Evolutionary conservation across 2,329 filamentous ascomycete genomes (phyloP), one percentile per base, ranked within the genome.

Genomic region (Pyrenophora teres): DNA sequence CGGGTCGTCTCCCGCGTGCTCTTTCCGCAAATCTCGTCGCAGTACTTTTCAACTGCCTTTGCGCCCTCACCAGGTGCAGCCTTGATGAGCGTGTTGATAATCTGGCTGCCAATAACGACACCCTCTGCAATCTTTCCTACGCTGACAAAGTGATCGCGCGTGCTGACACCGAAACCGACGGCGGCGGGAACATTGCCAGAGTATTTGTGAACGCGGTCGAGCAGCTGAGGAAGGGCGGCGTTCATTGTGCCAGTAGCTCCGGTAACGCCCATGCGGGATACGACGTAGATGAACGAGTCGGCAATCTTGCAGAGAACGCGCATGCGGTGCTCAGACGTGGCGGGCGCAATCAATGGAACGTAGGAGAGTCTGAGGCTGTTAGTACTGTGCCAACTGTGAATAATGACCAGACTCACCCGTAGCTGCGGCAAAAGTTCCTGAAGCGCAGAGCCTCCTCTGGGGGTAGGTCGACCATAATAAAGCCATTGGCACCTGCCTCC

Each of bases 211-310:
- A 99, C 94, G 33, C 90, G 86, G 50, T 84, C 83, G 51, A 99
- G 80, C 32, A 99, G 83, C 44, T 89, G 86, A 12, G 92, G 91
- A 30, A 99, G 83, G 52, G 88, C 87, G 38, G 87, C 81, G 74
- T 90, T 96, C 67, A 99, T 78, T 21, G 86, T 86, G 30, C 92
- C 92, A 0, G 87, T 87, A 12, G 92, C 94, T 65, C 94, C 94
- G 8, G 94, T 99, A 50, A 97, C 93, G 65, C 94, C 94, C 88
- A 96, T 95, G 65, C 93, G 84, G 21, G 93, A 97, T 49, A 99
- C 94, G 56, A 99, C 92, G 74, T 99, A 99, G 77, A 99, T 96
- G 80, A 97, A 99, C 3, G 92, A 97, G 77, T 97, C 93, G 69
- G 94, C 94, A 58, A 99, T 93, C 74, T 90, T 87, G 83, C 94